Conservation (phyloP, 768 basidiomycete genomes). For the Mrakia gelida region DNA sequence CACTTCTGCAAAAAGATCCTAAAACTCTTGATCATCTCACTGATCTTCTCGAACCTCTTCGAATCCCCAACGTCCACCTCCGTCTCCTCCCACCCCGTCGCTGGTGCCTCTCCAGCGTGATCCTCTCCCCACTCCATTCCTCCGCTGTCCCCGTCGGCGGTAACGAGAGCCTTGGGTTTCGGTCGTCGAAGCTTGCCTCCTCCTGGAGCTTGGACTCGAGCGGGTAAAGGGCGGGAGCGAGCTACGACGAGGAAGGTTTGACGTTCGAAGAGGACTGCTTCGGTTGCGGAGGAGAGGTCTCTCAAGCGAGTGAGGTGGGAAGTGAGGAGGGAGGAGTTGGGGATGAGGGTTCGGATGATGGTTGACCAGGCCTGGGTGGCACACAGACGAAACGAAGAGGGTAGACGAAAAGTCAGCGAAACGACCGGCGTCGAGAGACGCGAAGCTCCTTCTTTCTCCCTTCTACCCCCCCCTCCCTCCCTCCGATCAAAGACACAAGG, state of each 20-base stretch:
- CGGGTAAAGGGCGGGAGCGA: constrained; percentile 20
- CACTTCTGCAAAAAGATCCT: constrained; percentile 41
- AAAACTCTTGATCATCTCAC: constrained; percentile 90
- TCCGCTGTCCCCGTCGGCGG: constrained; percentile 23
- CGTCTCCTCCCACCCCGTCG: constrained; percentile 25
- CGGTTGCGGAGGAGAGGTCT: constrained; percentile 78
- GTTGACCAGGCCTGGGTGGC: constrained; percentile 84
- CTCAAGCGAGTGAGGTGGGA: constrained; percentile 83
- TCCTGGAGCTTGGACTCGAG: constrained; percentile 1
- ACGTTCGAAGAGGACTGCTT: constrained; percentile 92
- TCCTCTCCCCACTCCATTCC: constrained; percentile 30
- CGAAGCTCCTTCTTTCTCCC: neutral
- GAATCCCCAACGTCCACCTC: constrained; percentile 39
- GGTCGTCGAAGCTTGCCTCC: constrained; percentile 23
- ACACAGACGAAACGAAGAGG: neutral
- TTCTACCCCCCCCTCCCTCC: too few relatives aligned
- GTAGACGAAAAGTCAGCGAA: neutral
- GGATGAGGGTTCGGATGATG: constrained; percentile 93
- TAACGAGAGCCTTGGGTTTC: neutral
- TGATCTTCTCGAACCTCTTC: constrained; percentile 51
- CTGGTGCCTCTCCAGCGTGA: constrained; percentile 22
- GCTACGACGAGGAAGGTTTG: constrained; percentile 98
- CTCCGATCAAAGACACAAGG: too few relatives aligned
- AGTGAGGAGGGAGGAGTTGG: constrained; percentile 83
- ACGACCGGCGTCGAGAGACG: neutral